Base-by-base conservation (phyloP, 495 filamentous ascomycete genomes). In the Achaetomiella virescens region DNA sequence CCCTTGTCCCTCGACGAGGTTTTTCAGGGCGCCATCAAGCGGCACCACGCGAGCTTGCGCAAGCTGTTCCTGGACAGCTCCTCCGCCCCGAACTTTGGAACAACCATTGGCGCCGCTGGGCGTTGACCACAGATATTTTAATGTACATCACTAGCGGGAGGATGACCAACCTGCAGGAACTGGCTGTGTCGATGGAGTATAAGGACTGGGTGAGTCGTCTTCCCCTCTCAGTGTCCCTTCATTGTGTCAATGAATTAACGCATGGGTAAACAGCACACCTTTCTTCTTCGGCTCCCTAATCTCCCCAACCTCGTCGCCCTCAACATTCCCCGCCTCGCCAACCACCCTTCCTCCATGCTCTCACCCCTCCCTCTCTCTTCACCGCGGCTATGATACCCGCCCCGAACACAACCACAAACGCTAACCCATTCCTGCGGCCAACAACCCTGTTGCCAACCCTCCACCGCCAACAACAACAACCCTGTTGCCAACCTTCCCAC, bases 31-130 rank as follows among this genome's bases (percentile, higher is more conserved):
- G 79, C 88, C 10, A 67, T 96, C 29, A 84, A 84, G 40, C 76
- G 84, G 14, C 91, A 97, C 66, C 78, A 82, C 18, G 62, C 70
- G 18, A 93, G 88, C 61, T 70, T 97, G 40, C 84, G 78, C 56
- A 93, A 88, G 63, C 67, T 97, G 18, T 73, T 95, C 47, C 75
- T 97, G 25, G 88, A 96, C 60, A 88, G 84, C 60, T 81, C 82
- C 8, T 78, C 84, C 44, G 77, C 75, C 17, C 40, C 27, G 20
- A 38, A 50, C 12, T 22, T 33, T 33, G 71, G 70, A 72, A 55
- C 48, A 64, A 60, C 38, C 75, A 81, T 41, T 90, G 84, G 79
- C 77, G 77, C 18, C 81, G 84, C 57, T 97, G 91, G 91, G 85
- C 86, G 70, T 78, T 91, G 42, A 85, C 76, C 53, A 80, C 85